Evolutionary conservation across 2,329 filamentous ascomycete genomes (phyloP), one percentile per base, ranked within the genome.

Genomic region (Exophiala phaeomuriformis): DNA sequence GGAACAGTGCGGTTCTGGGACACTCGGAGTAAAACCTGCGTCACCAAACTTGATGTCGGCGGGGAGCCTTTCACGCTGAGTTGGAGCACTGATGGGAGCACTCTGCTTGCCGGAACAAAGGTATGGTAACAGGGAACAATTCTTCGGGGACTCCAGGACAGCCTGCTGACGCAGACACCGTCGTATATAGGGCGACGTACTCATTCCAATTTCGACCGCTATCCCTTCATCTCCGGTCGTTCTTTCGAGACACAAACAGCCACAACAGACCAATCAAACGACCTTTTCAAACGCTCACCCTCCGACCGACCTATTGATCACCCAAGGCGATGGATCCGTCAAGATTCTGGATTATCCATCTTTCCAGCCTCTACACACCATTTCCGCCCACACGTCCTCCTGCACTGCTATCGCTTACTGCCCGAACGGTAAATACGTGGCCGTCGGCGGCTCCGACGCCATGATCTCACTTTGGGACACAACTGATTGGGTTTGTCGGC

Each of bases 401-500:
- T 76, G 74, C 53, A 68, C 71, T 45, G 71, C 72, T 31, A 68
- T 76, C 41, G 64, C 71, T 8, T 72, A 74, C 31, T 70, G 71
- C 8, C 74, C 74, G 1, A 74, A 69, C 29, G 72, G 72, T 45
- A 73, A 73, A 53, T 76, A 77, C 59, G 67, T 77, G 28, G 74
- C 74, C 19, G 65, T 75, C 27, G 74, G 74, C 36, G 74, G 73
- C 32, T 72, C 71, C 48, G 74, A 77, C 62, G 72, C 74, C 7
- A 66, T 77, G 32, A 74, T 77, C 45, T 74, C 73, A 8, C 69
- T 77, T 31, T 77, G 74, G 73, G 74, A 77, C 63, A 77, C 74
- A 3, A 73, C 68, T 2, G 74, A 77, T 60, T 77, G 74, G 74
- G 70, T 75, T 48, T 76, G 74, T 56, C 70, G 68, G 29, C 71